Evolutionary conservation across 1,284 basidiomycete genomes (phyloP).

Genomic region (Takashimella tepidaria): DNA sequence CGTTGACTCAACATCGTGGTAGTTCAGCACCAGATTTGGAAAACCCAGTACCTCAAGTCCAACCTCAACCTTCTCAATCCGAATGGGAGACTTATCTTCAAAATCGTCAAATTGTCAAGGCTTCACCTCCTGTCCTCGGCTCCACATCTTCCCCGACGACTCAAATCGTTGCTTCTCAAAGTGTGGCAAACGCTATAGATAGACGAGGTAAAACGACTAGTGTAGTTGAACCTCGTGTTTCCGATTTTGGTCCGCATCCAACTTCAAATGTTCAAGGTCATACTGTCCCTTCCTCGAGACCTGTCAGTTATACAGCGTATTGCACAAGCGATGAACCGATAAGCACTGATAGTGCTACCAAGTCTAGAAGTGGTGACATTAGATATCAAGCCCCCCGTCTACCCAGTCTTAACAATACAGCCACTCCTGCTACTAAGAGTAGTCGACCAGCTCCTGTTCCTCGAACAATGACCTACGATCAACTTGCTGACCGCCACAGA

Average conservation of each 20-base stretch:
- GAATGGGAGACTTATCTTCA: slow-evolving; percentile 42
- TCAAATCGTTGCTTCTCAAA: background rate
- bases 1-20: background rate
- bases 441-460: slow-evolving; percentile 2
- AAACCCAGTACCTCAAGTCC: background rate
- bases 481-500: slow-evolving; percentile 44
- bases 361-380: background rate
- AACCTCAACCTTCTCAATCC: slow-evolving; percentile 7
- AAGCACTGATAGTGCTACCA: background rate
- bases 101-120: slow-evolving; percentile 31
- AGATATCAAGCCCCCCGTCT: slow-evolving; percentile 1
- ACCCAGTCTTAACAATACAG: background rate
- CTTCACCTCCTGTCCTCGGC: slow-evolving; percentile 16
- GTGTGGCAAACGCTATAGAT: slow-evolving; percentile 5
- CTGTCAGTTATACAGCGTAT: background rate
- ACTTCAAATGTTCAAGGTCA: background rate
- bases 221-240: slow-evolving; percentile 30
- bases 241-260: slow-evolving; percentile 15
- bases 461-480: slow-evolving; percentile 41
- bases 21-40: background rate
- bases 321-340: background rate
- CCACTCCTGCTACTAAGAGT: background rate
- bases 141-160: background rate
- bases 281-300: background rate
- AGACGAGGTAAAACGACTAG: slow-evolving; percentile 21